Evolutionary conservation across 148 eudicot species (phyloP), one percentile per base, ranked within the genome.

Genomic region (Vaccinium vitisidaea): DNA sequence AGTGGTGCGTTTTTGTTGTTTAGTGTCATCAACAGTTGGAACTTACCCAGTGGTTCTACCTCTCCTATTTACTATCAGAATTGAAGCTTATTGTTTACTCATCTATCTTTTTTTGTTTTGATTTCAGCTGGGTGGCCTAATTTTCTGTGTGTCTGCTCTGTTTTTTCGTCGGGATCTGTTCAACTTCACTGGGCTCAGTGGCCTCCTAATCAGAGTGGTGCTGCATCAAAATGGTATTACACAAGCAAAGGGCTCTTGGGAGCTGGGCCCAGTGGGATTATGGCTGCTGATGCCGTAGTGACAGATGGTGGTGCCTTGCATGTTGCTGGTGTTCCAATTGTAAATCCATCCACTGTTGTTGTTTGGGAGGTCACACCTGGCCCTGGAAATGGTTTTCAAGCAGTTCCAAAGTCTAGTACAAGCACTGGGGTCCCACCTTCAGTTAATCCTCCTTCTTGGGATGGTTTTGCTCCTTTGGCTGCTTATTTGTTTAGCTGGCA

Each of bases 351-450:
- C 16, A 97, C 99, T 49, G 99, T 97, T 87, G 99, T 97, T 59
- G 95, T 97, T 77, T 97, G 99, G 99, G 99, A 97, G 88, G 99
- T 97, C 52, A 95, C 96, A 77, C 98, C 99, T 84, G 99, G 98
- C 74, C 98, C 94, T 82, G 95, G 98, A 84, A 95, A 91, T 90
- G 99, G 98, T 73, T 95, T 94, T 85, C 98, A 97, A 77, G 92
- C 95, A 81, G 90, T 87, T 87, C 98, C 99, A 82, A 95, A 93
- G 90, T 84, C 92, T 48, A 89, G 87, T 80, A 87, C 88, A 50
- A 86, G 89, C 85, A 87, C 79, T 84, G 93, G 91, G 81, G 89
- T 91, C 63, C 99, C 98, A 14, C 98, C 99, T 70, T 95, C 99
- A 12, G 90, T 93, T 77, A 93, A 87, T 81, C 98, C 96, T 77